These are phyloP conservation scores for Creolimax fragrantissima DNA, from an alignment of 78 protist species.

Conservation along the genomic window DNA sequence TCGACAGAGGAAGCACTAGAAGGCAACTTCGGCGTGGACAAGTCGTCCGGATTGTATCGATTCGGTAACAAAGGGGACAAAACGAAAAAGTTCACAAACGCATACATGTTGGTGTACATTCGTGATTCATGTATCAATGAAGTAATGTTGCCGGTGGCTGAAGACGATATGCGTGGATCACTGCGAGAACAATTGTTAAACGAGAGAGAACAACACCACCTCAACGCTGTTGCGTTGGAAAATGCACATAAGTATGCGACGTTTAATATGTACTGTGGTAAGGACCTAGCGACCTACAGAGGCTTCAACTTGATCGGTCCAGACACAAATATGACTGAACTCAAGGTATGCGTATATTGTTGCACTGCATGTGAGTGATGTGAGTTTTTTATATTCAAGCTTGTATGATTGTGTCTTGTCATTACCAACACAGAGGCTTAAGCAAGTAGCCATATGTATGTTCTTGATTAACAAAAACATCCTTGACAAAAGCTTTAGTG, in stretches of 20 bases:
- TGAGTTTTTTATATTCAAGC: too few relatives aligned
- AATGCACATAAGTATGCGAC: background rate
- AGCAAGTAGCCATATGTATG: too few relatives aligned
- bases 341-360: background rate
- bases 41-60: background rate
- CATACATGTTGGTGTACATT: constrained; percentile 87
- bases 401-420: too few relatives aligned
- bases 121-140: constrained; percentile 28
- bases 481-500: too few relatives aligned
- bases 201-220: background rate
- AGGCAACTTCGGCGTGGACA: constrained; percentile 67
- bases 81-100: constrained; percentile 29
- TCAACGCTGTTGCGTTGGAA: background rate
- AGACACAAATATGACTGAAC: background rate
- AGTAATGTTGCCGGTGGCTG: constrained; percentile 27
- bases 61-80: background rate
- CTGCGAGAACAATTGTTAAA: background rate
- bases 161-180: constrained; percentile 22
- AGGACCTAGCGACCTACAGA: background rate
- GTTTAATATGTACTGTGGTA: background rate
- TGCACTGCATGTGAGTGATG: background rate
- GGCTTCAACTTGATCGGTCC: background rate
- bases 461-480: background rate
- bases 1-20: constrained; percentile 55
- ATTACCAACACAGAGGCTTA: too few relatives aligned